Evolutionary conservation across 345 rosid species (phyloP).

Genomic region (Limnanthes douglasii): DNA sequence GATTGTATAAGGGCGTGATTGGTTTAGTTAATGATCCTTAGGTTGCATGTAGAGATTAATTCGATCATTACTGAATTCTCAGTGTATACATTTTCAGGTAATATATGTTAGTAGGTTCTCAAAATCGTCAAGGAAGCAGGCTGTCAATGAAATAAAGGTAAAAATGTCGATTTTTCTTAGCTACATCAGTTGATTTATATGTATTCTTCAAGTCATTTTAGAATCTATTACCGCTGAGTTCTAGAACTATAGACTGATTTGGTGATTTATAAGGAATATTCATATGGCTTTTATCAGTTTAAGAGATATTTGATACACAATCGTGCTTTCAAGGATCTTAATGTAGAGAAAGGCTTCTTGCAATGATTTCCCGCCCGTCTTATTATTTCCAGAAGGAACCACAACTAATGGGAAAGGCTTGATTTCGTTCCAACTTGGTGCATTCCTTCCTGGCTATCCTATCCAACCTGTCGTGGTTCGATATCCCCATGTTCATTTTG

Average conservation of each 20-base stretch:
- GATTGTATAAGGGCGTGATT: neutral
- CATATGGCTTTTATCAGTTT: constrained; percentile 33
- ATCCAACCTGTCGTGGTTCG: constrained; percentile 87
- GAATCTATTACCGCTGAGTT: neutral
- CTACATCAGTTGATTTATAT: too few species aligned
- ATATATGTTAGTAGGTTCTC: constrained; percentile 93
- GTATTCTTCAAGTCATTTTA: neutral
- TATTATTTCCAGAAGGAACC: constrained; percentile 97
- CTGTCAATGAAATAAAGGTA: constrained; percentile 92
- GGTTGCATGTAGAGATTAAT: neutral
- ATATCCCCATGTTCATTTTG: constrained; percentile 95
- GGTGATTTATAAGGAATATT: constrained; percentile 10
- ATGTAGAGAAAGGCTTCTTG: constrained; percentile 97
- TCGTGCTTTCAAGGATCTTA: constrained; percentile 82
- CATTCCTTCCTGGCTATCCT: constrained; percentile 74
- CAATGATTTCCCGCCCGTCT: constrained; percentile 65
- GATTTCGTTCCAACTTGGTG: constrained; percentile 92
- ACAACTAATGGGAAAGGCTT: constrained; percentile 80
- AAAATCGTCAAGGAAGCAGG: constrained; percentile 73
- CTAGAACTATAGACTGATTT: neutral
- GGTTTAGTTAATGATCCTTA: too few species aligned
- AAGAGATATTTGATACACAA: constrained; percentile 92
- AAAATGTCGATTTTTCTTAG: too few species aligned
- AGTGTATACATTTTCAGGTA: constrained; percentile 35
- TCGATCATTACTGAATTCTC: neutral